Conservation (phyloP, 805 yeast species). For the Metschnikowia chrysomelidarum region DNA sequence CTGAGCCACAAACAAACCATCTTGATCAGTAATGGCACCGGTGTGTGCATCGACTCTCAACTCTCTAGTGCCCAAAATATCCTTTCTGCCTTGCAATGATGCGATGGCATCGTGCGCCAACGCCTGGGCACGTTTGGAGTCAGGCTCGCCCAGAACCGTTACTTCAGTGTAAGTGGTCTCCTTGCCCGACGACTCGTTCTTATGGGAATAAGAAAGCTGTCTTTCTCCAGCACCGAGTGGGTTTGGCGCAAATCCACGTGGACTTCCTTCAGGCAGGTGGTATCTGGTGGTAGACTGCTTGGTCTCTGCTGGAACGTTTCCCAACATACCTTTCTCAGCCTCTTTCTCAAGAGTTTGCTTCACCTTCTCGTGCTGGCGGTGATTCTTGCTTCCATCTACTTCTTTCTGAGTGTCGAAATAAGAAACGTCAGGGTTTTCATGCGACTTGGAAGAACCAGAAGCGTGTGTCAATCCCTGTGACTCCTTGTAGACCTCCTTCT, state of each 20-base stretch:
- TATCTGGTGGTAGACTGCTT: not conserved
- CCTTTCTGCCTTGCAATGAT: constrained; percentile 23
- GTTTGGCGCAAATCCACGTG: constrained; percentile 2
- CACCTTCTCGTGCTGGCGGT: constrained; percentile 10
- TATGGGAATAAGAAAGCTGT: constrained; percentile 7
- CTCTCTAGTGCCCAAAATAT: constrained; percentile 23
- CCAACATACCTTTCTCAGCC: constrained; percentile 13
- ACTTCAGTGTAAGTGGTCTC: constrained; percentile 23
- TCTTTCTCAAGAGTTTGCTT: constrained; percentile 9
- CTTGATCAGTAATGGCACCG: constrained; percentile 31
- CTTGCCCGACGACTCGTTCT: constrained; percentile 6
- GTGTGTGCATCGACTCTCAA: constrained; percentile 29
- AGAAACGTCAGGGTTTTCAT: constrained; percentile 15
- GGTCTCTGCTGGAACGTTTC: constrained; percentile 5
- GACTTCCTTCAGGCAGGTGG: not conserved
- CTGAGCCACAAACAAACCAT: constrained; percentile 20
- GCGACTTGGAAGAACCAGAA: not conserved
- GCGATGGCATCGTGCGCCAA: constrained; percentile 29
- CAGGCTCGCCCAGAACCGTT: constrained; percentile 29
- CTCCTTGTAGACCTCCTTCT: constrained; percentile 30
- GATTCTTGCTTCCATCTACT: constrained; percentile 12
- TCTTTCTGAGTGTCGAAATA: constrained; percentile 9
- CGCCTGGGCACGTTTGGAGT: constrained; percentile 24
- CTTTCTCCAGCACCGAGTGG: constrained; percentile 1
- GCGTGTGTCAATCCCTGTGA: too few relatives aligned